Evolutionary conservation across 1,284 basidiomycete genomes (phyloP), one percentile per base, ranked within the genome.

Genomic region (Marasmius fiardii): DNA sequence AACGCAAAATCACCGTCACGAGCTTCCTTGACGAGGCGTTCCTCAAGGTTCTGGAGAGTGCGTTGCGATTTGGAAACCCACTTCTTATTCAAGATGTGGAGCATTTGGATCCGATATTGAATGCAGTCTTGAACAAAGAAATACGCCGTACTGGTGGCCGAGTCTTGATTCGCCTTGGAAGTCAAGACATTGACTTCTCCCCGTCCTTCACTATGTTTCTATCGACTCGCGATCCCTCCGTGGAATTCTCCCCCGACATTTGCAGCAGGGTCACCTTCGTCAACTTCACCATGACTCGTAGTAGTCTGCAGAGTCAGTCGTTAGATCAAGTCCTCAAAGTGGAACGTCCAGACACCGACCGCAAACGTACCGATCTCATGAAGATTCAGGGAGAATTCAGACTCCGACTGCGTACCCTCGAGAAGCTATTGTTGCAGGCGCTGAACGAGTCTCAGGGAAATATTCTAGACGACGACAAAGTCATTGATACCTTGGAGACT

Each of bases 151-250:
- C 93, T 2, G 97, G 97, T 53, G 97, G 97, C 43, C 94, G 97
- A 71, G 95, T 99, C 11, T 85, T 99, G 48, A 98, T 99, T 65
- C 92, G 97, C 48, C 81, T 99, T 24, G 97, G 97, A n/a, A 97
- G 82, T 68, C 96, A 99, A 74, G 98, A 99, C 63, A 98, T 99
- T 69, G 97, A 99, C 72, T 99, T 98, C 71, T 98, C 96, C 0
- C 97, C 98, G 2, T 89, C 95, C 11, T 99, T 99, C 80, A 96
- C 93, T 10, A 96, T 99, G 93, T 99, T 99, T 83, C 80, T 99
- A 50, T 93, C 97, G 2, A 99, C 97, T 7, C 82, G 96, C 23
- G 95, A 99, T 71, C 95, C 98, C 0, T 96, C 95, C 0, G 91
- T 98, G 60, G 95, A 98, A 66, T 98, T 99, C 73, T 93, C 96